phyloP scores from a whole-genome alignment of 495 filamentous ascomycete genomes.

The Aspergillus cavernicola region DNA sequence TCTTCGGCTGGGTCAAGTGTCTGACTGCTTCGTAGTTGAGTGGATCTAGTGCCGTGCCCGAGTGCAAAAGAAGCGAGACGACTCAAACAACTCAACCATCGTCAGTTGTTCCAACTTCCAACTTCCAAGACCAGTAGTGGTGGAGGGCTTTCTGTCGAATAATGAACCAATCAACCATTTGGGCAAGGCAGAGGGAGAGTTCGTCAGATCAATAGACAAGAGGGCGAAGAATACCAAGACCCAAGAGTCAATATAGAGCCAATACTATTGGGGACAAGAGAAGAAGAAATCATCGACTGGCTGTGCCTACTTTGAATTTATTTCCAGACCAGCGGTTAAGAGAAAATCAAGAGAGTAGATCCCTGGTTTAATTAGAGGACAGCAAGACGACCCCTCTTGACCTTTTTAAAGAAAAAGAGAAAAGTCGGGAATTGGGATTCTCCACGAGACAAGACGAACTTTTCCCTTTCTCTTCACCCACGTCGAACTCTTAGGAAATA shows the following conservation, averaged over 20 bases:
- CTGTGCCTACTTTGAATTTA: neutral
- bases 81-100: too few species aligned
- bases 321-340: slow-evolving; percentile 8
- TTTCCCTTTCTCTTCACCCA: slow-evolving; percentile 10
- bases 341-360: slow-evolving; percentile 10
- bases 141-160: too few species aligned
- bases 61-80: slow-evolving; percentile 5
- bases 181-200: too few species aligned
- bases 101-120: too few species aligned
- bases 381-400: slow-evolving; percentile 7
- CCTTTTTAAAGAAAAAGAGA: slow-evolving; percentile 12
- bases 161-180: too few species aligned
- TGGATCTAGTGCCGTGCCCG: slow-evolving; percentile 23
- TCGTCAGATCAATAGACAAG: slow-evolving; percentile 2
- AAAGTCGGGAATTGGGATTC: slow-evolving; percentile 15
- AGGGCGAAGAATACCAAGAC: slow-evolving; percentile 9
- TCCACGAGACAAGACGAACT: slow-evolving; percentile 12
- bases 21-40: slow-evolving; percentile 6
- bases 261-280: slow-evolving; percentile 12
- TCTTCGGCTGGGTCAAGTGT: slow-evolving; percentile 21
- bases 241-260: slow-evolving; percentile 8
- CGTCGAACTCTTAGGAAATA: slow-evolving; percentile 42
- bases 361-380: slow-evolving; percentile 15
- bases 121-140: too few species aligned
- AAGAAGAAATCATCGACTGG: slow-evolving; percentile 6